Evolutionary conservation across 148 eudicot genomes (phyloP).

Genomic region (Rhododendron kiyosumense): DNA sequence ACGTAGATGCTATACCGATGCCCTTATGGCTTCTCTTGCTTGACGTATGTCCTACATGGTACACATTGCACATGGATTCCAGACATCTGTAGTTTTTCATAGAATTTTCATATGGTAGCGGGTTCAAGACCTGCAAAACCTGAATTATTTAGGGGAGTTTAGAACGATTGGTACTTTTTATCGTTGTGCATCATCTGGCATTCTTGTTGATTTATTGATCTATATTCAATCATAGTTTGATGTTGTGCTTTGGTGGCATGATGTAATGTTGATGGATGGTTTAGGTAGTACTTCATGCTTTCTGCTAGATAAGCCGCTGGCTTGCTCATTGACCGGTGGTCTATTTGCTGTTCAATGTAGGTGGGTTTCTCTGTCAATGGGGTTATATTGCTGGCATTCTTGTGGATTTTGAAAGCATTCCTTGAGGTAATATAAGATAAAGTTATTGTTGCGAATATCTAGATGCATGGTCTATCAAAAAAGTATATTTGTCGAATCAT

Average conservation of each 20-base stretch:
- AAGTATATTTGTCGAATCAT: not conserved
- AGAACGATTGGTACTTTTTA: not conserved
- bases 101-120: not conserved
- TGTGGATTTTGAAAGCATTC: conserved; percentile 94
- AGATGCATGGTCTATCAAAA: not conserved
- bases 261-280: not conserved
- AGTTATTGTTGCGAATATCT: not conserved
- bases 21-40: not conserved
- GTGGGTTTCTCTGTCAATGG: conserved; percentile 96
- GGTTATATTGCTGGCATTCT: conserved; percentile 66
- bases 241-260: not conserved
- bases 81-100: not conserved
- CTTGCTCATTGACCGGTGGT: not conserved
- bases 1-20: not conserved
- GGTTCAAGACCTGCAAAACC: not conserved
- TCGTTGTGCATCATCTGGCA: not conserved
- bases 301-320: not conserved
- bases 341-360: conserved; percentile 28
- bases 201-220: not conserved
- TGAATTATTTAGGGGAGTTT: not conserved
- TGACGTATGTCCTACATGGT: not conserved
- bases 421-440: conserved; percentile 56
- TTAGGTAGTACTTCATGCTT: conserved; percentile 1
- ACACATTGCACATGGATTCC: not conserved
- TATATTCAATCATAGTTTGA: not conserved